These are phyloP conservation scores for Albifimbria verrucaria DNA, from an alignment of 2,329 filamentous ascomycete species.

Conservation along the genomic window DNA sequence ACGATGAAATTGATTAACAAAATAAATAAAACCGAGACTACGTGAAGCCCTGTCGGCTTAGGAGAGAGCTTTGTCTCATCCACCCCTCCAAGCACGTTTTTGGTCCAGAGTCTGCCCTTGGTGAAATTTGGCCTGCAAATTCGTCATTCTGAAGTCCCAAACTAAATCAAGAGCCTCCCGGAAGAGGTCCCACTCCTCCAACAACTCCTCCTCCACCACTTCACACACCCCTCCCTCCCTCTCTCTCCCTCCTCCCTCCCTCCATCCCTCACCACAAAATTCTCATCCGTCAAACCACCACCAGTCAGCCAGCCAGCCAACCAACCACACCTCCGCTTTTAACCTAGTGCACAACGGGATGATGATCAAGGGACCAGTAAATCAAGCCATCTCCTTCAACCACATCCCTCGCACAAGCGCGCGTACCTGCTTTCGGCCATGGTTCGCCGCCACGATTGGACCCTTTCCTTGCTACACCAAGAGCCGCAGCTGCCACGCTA, in stretches of 20 bases:
- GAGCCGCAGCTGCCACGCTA: background rate
- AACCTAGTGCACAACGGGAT: background rate
- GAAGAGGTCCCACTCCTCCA: background rate
- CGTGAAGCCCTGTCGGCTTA: too few species aligned
- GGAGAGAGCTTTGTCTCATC: constrained; percentile 16
- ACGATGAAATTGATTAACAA: too few species aligned
- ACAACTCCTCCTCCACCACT: background rate
- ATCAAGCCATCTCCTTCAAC: too few species aligned
- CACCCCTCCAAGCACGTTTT: constrained; percentile 23
- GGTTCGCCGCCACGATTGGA: background rate
- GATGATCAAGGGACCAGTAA: background rate
- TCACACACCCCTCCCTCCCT: background rate
- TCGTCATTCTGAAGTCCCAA: background rate
- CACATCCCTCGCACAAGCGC: background rate
- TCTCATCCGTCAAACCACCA: too few species aligned
- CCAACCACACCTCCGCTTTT: background rate
- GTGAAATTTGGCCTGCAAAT: background rate
- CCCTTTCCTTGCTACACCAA: background rate
- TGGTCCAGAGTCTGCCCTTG: background rate
- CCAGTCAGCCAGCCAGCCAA: too few species aligned
- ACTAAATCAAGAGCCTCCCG: too few species aligned
- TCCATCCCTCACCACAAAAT: too few species aligned
- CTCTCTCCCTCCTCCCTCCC: background rate
- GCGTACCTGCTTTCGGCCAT: background rate
- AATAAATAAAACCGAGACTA: too few species aligned